Base-by-base conservation (phyloP, 768 basidiomycete species). In the Pleurotus eryngii region DNA sequence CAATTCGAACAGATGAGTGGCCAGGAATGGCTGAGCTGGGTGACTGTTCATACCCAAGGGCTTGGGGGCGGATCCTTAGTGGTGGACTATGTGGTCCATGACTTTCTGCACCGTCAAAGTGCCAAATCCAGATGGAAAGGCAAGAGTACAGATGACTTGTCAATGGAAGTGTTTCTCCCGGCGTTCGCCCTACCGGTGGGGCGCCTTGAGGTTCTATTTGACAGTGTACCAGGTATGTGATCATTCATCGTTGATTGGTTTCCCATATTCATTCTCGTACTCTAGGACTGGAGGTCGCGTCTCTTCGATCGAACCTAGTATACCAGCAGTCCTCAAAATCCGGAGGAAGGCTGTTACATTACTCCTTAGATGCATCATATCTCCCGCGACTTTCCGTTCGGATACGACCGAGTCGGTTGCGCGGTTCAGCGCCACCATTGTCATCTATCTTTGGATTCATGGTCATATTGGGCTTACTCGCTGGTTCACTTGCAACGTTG, bases 111-210 rank as follows among this genome's bases (percentile, higher is more conserved):
- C 39, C 17, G 12, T 17, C 60, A 63, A 22, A 61, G 61, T 26
- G 58, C 43, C 3, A 59, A 58, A 50, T 47, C 57, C 59, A 75
- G 70, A 61, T 68, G 71, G 40, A 82, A 77, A 60, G 71, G 63
- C 56, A 78, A 70, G 59, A 62, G 60, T 46, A 69, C 61, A 24
- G 67, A 69, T 22, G 67, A 64, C 50, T 62, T 62, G 3, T 59
- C 64, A 24, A 55, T 85, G 15, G 70, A 81, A 60, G 67, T 90
- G 17, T 70, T 87, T 46, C 67, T 92, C 45, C 90, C 90, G 6
- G 81, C 83, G n/a, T 92, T 92, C 63, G 67, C 81, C 3, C 70
- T 90, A n/a, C 82, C 88, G 5, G 73, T 92, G 43, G 84, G 85
- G 46, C 76, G 77, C 65, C 70, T 91, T 57, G 84, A 88, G 64